Evolutionary conservation across 768 basidiomycete species (phyloP).

Genomic region (Suillus cothurnatus): DNA sequence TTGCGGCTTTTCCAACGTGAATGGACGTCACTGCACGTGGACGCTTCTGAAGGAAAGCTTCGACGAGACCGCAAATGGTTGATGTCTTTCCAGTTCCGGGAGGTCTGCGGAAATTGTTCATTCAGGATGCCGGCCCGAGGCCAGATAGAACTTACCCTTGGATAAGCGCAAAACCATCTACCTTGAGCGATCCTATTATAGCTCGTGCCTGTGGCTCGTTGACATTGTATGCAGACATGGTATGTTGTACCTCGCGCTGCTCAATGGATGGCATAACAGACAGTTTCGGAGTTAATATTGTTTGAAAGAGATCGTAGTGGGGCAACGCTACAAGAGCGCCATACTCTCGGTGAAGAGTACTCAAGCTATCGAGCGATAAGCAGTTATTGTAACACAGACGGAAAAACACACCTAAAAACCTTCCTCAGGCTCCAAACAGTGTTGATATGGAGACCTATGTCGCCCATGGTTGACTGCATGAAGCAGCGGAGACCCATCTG

Average conservation of each 20-base stretch:
- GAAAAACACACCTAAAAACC: slow-evolving; percentile 66
- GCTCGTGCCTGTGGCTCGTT: slow-evolving; percentile 96
- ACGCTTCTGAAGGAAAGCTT: slow-evolving; percentile 72
- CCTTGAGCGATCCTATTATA: slow-evolving; percentile 71
- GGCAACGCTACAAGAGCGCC: slow-evolving; percentile 81
- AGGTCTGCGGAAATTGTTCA: slow-evolving; percentile 53
- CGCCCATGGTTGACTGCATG: slow-evolving; percentile 38
- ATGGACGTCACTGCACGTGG: slow-evolving; percentile 49
- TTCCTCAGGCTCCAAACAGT: slow-evolving; percentile 77
- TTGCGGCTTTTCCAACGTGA: slow-evolving; percentile 45
- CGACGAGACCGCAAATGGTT: slow-evolving; percentile 94
- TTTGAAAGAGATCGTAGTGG: slow-evolving; percentile 76
- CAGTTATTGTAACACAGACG: neutral
- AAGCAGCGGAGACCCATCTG: slow-evolving; percentile 64
- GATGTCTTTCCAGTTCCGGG: slow-evolving; percentile 99
- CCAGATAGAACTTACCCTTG: slow-evolving; percentile 73
- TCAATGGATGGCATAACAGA: slow-evolving; percentile 48
- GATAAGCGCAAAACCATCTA: slow-evolving; percentile 83
- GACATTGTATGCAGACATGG: slow-evolving; percentile 71
- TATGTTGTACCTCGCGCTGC: slow-evolving; percentile 52
- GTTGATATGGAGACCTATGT: slow-evolving; percentile 64
- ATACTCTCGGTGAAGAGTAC: slow-evolving; percentile 92
- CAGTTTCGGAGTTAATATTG: slow-evolving; percentile 70
- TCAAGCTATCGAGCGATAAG: slow-evolving; percentile 56
- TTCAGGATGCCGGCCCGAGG: slow-evolving; percentile 2